A percentile compares a stretch with the other conserved stretches of the same genome.
These are phyloP conservation scores for Exidia glandulosa DNA, from an alignment of 768 basidiomycete genomes.

Conservation along the genomic window DNA sequence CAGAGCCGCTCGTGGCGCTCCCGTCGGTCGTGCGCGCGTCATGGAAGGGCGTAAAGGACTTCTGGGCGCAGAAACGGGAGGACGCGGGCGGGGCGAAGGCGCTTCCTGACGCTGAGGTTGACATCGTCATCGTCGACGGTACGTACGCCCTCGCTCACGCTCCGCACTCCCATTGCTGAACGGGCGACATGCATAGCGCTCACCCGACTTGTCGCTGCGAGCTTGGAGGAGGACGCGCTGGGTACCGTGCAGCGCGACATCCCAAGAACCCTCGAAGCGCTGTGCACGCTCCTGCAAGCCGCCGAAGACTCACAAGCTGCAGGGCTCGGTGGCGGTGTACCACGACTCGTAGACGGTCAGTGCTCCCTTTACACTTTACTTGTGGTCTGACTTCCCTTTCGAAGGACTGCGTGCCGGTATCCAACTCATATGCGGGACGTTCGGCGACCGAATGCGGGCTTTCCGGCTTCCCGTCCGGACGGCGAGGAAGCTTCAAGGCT, in stretches of 20 bases:
- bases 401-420: conserved; percentile 58
- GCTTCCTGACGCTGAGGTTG: conserved; percentile 51
- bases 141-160: conserved; percentile 9
- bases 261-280: conserved; percentile 66
- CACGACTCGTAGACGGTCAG: background rate
- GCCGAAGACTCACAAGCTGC: conserved; percentile 52
- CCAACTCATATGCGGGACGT: conserved; percentile 55
- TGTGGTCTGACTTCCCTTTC: background rate
- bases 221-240: conserved; percentile 68
- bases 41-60: conserved; percentile 21
- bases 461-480: conserved; percentile 69
- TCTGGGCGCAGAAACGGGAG: conserved; percentile 50
- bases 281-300: conserved; percentile 53
- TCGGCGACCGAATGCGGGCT: conserved; percentile 60
- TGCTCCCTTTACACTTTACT: background rate
- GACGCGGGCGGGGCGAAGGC: conserved; percentile 41
- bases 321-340: background rate
- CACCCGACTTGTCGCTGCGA: conserved; percentile 55
- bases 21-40: conserved; percentile 15
- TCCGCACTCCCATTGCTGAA: background rate
- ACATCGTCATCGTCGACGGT: conserved; percentile 56
- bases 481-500: conserved; percentile 57
- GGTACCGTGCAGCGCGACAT: conserved; percentile 81
- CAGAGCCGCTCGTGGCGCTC: background rate
- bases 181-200: conserved; percentile 35